Evolutionary conservation across 495 filamentous ascomycete species (phyloP), one percentile per base, ranked within the genome.

Genomic region (Penicillium robsamsonii): DNA sequence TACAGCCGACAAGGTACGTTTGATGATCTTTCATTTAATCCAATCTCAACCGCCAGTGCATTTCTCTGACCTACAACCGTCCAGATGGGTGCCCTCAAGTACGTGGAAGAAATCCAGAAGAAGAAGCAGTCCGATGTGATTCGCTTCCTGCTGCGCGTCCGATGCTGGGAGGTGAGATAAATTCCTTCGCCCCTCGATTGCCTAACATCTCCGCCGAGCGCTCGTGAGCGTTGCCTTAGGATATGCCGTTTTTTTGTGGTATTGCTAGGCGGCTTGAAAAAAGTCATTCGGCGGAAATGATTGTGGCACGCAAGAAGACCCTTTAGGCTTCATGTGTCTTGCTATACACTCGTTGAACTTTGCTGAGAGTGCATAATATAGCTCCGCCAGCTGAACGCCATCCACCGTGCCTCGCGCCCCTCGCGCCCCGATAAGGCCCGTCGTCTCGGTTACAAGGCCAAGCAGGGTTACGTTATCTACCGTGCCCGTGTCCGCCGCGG

Each of bases 381-480:
- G 92, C 90, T 95, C 75, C 92, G 92, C 80, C 92, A 97, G 84
- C 81, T 96, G 78, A 92, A 96, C 81, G 92, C 94, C 80, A 92
- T 97, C 83, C 94, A 98, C 86, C 94, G 94, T 70, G 94, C 94
- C 69, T 96, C 92, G 67, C 91, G 92, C 66, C 94, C 94, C 62
- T 97, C 93, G 68, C 94, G 94, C 77, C 94, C 94, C 71, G 94
- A 98, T 82, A 98, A 98, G 87, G 94, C 94, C 71, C 95, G 95
- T 80, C 95, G 94, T 80, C 89, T 98, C 64, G 94, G 94, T 66
- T 98, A 97, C 89, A 98, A 98, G 89, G 93, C 95, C 80, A 98
- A 98, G 89, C 94, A 98, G 81, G 94, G 94, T 78, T 98, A 97
- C 86, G 94, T 97, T 74, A 90, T 98, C 88, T 98, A 98, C 85